phyloP scores from a whole-genome alignment of 2,329 filamentous ascomycete genomes.

The Acrocalymma vagum region DNA sequence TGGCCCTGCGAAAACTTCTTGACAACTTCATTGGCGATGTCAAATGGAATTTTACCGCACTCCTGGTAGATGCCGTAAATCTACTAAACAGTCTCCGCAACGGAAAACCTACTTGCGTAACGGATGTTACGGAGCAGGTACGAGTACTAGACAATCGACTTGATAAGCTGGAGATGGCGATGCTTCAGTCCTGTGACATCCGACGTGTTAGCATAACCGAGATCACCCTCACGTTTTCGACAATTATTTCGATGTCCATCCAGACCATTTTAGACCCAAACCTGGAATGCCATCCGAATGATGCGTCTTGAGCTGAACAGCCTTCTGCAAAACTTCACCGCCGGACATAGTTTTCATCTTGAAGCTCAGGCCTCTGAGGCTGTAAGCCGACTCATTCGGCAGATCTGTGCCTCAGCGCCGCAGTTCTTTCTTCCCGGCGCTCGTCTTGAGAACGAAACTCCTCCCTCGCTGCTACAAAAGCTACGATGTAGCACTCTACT shows the following conservation, averaged over 20 bases:
- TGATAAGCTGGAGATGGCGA: too few relatives aligned
- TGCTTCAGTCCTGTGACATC: too few relatives aligned
- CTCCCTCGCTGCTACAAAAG: background rate
- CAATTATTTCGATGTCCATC: background rate
- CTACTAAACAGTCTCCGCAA: too few relatives aligned
- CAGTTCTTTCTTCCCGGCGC: background rate
- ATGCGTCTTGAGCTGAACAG: background rate
- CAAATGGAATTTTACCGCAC: background rate
- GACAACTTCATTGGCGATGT: background rate
- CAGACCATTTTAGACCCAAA: constrained; percentile 1
- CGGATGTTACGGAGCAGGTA: background rate
- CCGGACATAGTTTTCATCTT: too few relatives aligned
- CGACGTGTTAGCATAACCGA: too few relatives aligned
- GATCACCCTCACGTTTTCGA: background rate
- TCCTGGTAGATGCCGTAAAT: background rate
- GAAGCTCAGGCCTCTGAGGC: background rate
- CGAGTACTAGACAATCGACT: background rate
- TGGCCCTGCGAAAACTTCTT: background rate
- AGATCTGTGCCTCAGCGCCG: background rate
- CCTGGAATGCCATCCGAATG: background rate
- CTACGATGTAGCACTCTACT: background rate
- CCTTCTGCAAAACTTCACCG: background rate
- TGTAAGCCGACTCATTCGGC: background rate
- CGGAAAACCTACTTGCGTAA: too few relatives aligned
- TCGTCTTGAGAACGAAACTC: background rate